Conservation (phyloP, 1,139 yeast genomes). For the Pichia sorboxylosa region DNA sequence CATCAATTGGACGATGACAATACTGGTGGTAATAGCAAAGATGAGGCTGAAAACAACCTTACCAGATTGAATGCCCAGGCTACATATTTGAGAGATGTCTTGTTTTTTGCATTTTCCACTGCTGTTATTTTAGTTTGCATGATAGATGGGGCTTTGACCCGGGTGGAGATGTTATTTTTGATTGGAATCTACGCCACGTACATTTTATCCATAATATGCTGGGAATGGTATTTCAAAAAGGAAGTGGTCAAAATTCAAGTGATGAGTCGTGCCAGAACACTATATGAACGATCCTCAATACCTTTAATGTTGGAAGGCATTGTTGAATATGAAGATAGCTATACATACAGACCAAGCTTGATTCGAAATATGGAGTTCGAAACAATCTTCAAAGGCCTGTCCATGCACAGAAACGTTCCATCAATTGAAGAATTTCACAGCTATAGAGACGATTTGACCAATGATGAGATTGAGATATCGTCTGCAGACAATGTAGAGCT, state of each 20-base stretch:
- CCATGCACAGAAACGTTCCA: conserved; percentile 5
- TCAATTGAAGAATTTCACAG: too few relatives aligned
- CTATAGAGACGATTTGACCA: conserved; percentile 3
- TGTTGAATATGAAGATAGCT: conserved; percentile 19
- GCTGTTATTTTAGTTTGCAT: conserved; percentile 32
- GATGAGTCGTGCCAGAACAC: conserved; percentile 13
- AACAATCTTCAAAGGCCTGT: conserved; percentile 16
- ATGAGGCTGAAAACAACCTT: conserved; percentile 5
- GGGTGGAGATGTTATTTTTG: conserved; percentile 37
- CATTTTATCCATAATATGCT: conserved; percentile 35
- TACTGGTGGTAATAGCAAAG: conserved; percentile 1
- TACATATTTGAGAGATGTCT: conserved; percentile 42
- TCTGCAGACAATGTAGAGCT: conserved; percentile 1
- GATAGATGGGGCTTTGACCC: conserved; percentile 33
- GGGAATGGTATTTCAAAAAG: conserved; percentile 27
- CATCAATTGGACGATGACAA: neutral
- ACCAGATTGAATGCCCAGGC: conserved; percentile 16
- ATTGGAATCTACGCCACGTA: conserved; percentile 41
- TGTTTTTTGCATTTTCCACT: conserved; percentile 39
- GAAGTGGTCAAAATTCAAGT: conserved; percentile 5
- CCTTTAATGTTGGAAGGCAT: conserved; percentile 12
- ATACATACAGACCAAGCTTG: conserved; percentile 19
- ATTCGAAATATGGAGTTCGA: conserved; percentile 20
- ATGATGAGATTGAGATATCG: conserved; percentile 3
- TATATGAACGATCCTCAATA: conserved; percentile 16